Evolutionary conservation across 306 rosid genomes (phyloP).

Genomic region (Myrica gale): DNA sequence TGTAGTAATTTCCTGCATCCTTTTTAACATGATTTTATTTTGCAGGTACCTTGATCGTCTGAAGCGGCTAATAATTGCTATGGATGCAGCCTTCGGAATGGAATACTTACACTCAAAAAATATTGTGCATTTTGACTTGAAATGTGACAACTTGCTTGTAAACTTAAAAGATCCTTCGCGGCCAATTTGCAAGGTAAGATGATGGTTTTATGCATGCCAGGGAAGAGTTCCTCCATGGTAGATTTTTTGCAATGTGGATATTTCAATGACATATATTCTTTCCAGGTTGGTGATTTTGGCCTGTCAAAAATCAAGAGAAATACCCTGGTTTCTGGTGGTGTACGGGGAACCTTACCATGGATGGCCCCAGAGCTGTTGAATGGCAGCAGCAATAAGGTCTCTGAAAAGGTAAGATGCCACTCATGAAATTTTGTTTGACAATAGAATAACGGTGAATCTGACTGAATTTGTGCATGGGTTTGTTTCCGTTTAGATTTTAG

Average conservation of each 20-base stretch:
- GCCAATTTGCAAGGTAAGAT: constrained; percentile 81
- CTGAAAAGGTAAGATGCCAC: constrained; percentile 61
- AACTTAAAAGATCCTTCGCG: constrained; percentile 78
- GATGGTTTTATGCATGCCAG: not conserved
- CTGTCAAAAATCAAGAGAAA: constrained; percentile 80
- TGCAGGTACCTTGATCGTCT: constrained; percentile 85
- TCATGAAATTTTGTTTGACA: not conserved
- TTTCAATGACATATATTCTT: constrained; percentile 18
- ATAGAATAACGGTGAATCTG: not conserved
- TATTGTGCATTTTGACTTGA: constrained; percentile 88
- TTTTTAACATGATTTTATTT: constrained; percentile 27
- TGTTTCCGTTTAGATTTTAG: not conserved
- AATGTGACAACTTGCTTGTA: constrained; percentile 89
- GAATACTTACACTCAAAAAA: constrained; percentile 83
- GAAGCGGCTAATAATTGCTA: constrained; percentile 79
- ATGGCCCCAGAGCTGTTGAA: constrained; percentile 92
- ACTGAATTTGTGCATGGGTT: not conserved
- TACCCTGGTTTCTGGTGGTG: constrained; percentile 88
- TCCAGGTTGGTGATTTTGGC: constrained; percentile 90
- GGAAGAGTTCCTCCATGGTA: not conserved
- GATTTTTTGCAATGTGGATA: not conserved
- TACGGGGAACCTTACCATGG: constrained; percentile 91
- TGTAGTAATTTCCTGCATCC: not conserved
- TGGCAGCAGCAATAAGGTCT: constrained; percentile 85
- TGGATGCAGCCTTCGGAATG: constrained; percentile 98